Conservation (phyloP, 2,329 filamentous ascomycete species). For the Biscogniauxia mediterranea region DNA sequence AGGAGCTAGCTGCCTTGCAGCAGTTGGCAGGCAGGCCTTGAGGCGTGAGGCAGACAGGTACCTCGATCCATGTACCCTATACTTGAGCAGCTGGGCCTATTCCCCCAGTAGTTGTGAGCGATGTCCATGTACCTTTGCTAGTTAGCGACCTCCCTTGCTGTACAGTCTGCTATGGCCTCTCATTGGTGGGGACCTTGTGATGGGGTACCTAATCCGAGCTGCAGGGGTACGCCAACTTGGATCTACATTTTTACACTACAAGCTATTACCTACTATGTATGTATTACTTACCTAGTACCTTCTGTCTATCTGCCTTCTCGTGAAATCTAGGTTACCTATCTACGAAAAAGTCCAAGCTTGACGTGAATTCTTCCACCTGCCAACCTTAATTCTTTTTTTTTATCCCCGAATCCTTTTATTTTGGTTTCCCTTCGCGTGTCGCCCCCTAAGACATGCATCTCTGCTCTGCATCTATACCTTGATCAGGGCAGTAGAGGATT, state of each 20-base stretch:
- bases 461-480: constrained; percentile 1
- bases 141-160: not conserved
- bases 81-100: not conserved
- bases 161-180: not conserved
- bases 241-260: constrained; percentile 6
- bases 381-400: constrained; percentile 2
- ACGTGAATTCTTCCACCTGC: not conserved
- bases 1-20: constrained; percentile 29
- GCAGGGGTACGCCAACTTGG: not conserved
- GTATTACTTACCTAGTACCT: constrained; percentile 2
- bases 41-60: not conserved
- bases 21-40: not conserved
- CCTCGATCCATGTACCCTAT: constrained; percentile 1
- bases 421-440: constrained; percentile 1
- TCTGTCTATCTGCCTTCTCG: constrained; percentile 6
- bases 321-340: not conserved
- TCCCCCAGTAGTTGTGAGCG: not conserved
- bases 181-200: not conserved
- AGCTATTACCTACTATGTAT: too few species aligned
- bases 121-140: not conserved
- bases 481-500: not conserved
- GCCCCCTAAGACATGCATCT: constrained; percentile 1
- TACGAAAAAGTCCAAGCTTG: not conserved
- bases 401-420: not conserved
- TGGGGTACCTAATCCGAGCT: constrained; percentile 1